Percentiles rank a stretch among this genome's conserved stretches.
These are phyloP conservation scores for Apiotrichum mycotoxinovorans DNA, from an alignment of 1,284 basidiomycete genomes.

Conservation along the genomic window DNA sequence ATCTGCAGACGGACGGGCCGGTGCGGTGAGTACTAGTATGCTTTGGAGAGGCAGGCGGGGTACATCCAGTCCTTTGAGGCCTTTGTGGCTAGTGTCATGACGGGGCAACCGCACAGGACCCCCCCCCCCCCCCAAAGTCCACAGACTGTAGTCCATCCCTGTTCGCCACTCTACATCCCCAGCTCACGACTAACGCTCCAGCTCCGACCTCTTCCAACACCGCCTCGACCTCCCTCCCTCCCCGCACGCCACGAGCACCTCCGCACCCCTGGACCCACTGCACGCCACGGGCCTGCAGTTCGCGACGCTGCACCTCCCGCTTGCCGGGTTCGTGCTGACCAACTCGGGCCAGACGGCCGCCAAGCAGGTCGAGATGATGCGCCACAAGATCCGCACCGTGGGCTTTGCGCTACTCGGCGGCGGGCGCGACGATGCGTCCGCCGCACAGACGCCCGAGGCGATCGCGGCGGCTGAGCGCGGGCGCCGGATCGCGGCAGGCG, in stretches of 20 bases:
- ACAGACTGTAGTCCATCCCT: no score
- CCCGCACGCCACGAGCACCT: constrained; percentile 24
- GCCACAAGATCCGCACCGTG: constrained; percentile 50
- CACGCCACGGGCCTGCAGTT: constrained; percentile 37
- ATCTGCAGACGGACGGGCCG: constrained; percentile 54
- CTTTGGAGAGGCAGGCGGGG: not conserved
- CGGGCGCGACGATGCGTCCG: constrained; percentile 29
- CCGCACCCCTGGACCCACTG: constrained; percentile 26
- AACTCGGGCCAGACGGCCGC: constrained; percentile 52
- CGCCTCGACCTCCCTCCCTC: constrained; percentile 49
- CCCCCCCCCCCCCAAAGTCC: no score
- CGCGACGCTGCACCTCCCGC: constrained; percentile 52
- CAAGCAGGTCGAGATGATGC: constrained; percentile 51
- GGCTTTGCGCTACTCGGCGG: constrained; percentile 52
- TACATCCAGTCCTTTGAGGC: no score
- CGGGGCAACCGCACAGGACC: no score
- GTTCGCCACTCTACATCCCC: no score
- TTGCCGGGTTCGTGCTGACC: constrained; percentile 53
- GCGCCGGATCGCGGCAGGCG: constrained; percentile 24
- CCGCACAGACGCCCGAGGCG: constrained; percentile 8
- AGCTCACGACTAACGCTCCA: constrained; percentile 19
- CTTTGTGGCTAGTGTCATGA: no score
- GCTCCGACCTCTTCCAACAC: constrained; percentile 55
- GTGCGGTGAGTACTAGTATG: constrained; percentile 36
- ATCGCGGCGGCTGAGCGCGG: constrained; percentile 8